Percentiles rank a stretch among this genome's conserved stretches.
Conservation (phyloP, 495 filamentous ascomycete genomes). For the Poronia punctata region DNA sequence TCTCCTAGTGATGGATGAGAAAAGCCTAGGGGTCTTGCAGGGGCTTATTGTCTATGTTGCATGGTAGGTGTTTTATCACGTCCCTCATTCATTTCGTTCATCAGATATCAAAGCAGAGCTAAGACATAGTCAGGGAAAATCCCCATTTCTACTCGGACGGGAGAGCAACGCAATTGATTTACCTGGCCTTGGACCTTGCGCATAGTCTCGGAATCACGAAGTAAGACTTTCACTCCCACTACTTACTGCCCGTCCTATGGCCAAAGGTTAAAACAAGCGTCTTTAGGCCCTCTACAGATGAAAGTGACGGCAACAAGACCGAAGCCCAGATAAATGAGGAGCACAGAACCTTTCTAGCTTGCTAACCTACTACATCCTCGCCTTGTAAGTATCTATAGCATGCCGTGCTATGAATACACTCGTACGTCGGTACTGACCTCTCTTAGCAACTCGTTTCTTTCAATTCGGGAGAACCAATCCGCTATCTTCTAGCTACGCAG, state of each 20-base stretch:
- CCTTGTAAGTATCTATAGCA: conserved; percentile 18
- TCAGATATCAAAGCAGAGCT: conserved; percentile 12
- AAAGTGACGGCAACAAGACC: background rate
- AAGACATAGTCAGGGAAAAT: conserved; percentile 3
- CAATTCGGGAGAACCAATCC: conserved; percentile 23
- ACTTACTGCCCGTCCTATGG: background rate
- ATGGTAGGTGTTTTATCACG: conserved; percentile 14
- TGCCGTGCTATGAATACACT: background rate
- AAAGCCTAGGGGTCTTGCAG: conserved; percentile 24
- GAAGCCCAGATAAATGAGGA: conserved; percentile 19
- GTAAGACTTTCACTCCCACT: background rate
- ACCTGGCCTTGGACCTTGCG: conserved; percentile 27
- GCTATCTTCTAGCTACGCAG: conserved; percentile 16
- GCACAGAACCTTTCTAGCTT: conserved; percentile 25
- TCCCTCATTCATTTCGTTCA: background rate
- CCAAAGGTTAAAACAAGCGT: background rate
- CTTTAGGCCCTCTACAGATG: background rate
- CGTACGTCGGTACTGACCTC: no score
- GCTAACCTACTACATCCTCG: conserved; percentile 27
- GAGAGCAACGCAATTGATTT: conserved; percentile 21
- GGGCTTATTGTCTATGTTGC: conserved; percentile 25
- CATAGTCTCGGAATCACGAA: conserved; percentile 29
- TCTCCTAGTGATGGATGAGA: conserved; percentile 24
- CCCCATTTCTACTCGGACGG: conserved; percentile 22
- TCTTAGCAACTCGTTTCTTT: conserved; percentile 21